phyloP scores from a whole-genome alignment of 192 early-diverging fungal genomes.

The Gaertneriomyces semiglobifer region DNA sequence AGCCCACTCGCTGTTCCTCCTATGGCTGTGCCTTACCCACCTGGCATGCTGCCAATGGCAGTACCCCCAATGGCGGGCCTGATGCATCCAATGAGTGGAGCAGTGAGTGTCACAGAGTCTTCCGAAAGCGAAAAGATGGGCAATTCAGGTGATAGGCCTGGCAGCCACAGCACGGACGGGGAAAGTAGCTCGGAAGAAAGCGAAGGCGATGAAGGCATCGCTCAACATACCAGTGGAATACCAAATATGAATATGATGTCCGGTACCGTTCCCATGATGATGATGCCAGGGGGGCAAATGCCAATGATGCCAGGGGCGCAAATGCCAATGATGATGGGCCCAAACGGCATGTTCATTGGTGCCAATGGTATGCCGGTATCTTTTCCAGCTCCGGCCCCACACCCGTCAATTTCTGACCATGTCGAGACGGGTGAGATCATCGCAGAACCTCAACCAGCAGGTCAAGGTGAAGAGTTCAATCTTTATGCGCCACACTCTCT shows the following conservation, averaged over 20 bases:
- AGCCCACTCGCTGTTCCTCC: not conserved
- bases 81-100: too few species aligned
- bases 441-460: not conserved
- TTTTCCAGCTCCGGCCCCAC: not conserved
- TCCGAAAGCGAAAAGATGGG: too few species aligned
- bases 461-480: slow-evolving; percentile 10
- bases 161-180: not conserved
- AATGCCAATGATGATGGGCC: slow-evolving; percentile 20
- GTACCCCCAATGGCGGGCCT: too few species aligned
- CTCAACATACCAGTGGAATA: not conserved
- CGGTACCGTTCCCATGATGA: slow-evolving; percentile 5
- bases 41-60: too few species aligned
- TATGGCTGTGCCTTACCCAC: not conserved
- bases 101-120: too few species aligned
- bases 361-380: slow-evolving; percentile 27
- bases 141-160: too few species aligned
- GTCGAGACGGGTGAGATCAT: too few species aligned
- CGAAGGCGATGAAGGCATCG: not conserved
- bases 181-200: slow-evolving; percentile 6
- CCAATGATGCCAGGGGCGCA: slow-evolving; percentile 5
- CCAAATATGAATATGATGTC: slow-evolving; percentile 13
- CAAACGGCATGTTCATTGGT: slow-evolving; percentile 25
- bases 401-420: not conserved
- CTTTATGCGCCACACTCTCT: slow-evolving; percentile 13
- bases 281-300: slow-evolving; percentile 4